These are phyloP conservation scores for Aspergillus sp. DNA, from an alignment of 2,329 filamentous ascomycete species.

Conservation along the genomic window DNA sequence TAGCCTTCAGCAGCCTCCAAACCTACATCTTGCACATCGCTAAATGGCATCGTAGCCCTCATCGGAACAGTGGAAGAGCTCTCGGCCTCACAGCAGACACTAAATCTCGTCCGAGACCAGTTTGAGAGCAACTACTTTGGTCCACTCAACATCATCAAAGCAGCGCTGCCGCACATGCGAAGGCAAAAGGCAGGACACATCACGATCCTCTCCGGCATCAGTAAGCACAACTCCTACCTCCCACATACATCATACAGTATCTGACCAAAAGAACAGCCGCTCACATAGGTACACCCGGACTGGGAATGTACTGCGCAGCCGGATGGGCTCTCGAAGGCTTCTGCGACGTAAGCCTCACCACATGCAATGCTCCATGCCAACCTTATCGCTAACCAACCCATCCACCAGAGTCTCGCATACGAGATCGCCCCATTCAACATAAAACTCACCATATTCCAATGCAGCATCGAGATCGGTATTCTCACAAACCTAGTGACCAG, in stretches of 20 bases:
- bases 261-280: constrained; percentile 55
- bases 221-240: constrained; percentile 33
- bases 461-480: constrained; percentile 86
- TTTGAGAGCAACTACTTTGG: constrained; percentile 96
- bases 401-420: constrained; percentile 74
- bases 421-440: constrained; percentile 97
- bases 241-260: neutral
- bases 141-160: constrained; percentile 93
- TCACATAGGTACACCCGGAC: constrained; percentile 87
- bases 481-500: constrained; percentile 85
- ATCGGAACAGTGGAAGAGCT: constrained; percentile 92
- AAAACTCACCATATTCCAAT: constrained; percentile 93
- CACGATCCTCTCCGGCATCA: constrained; percentile 84
- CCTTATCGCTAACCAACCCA: constrained; percentile 11
- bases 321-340: constrained; percentile 96
- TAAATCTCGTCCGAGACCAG: constrained; percentile 81
- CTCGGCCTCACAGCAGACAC: constrained; percentile 68
- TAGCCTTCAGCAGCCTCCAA: constrained; percentile 24
- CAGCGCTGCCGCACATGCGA: constrained; percentile 76
- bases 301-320: constrained; percentile 87
- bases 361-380: neutral
- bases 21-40: neutral
- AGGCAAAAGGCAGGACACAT: constrained; percentile 83
- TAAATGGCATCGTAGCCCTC: constrained; percentile 59
- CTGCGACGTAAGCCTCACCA: constrained; percentile 66